Base-by-base conservation (phyloP, 2,329 filamentous ascomycete species). In the Aspergillus fijiensis region DNA sequence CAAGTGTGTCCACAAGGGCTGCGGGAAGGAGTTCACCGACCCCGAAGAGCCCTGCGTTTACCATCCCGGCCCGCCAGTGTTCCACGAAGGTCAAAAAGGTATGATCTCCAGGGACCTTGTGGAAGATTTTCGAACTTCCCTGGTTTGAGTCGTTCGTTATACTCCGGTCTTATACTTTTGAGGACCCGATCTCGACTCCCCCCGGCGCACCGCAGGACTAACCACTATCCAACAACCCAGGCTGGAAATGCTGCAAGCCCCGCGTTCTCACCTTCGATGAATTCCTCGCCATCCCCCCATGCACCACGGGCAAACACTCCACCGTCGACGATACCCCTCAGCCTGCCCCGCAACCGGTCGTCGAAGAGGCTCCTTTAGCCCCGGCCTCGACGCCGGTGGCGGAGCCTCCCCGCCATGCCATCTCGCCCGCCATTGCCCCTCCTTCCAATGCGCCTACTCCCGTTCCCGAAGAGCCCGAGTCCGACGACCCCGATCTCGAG, bases 61-160 rank as follows among this genome's bases (percentile, higher is more conserved):
- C 80, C 95, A 99, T 79, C 92, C 94, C 49, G 93, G 93, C 59
- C 91, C 93, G 65, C 95, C 95, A 50, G 84, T 95, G 74, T 99
- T 99, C 77, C 95, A 98, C 76, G 95, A 99, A 80, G 95, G 95
- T 63, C 94, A 97, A 80, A 98, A 99, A 87, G 95, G 94, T 96
- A 81, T 74, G 79, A 45, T 47, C 45, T 35, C 29, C n/a, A 55
- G 61, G 64, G 63, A 67, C 69, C 70, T 69, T 73, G 69, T 61
- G 60, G 70, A 63, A 21, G 47, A 54, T 53, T 51, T 23, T 33
- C 16, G 33, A 35, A 12, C 11, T 27, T 27, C 19, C 14, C 19
- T 31, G 16, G 16, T 23, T 53, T 23, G 11, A 49, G 23, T 27
- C 11, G 5, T 27, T 16, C 49, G 23, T 35, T 21, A 29, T 11